phyloP scores from a whole-genome alignment of 352 stramenopile genomes.

The Phytophthora niederhauseri region DNA sequence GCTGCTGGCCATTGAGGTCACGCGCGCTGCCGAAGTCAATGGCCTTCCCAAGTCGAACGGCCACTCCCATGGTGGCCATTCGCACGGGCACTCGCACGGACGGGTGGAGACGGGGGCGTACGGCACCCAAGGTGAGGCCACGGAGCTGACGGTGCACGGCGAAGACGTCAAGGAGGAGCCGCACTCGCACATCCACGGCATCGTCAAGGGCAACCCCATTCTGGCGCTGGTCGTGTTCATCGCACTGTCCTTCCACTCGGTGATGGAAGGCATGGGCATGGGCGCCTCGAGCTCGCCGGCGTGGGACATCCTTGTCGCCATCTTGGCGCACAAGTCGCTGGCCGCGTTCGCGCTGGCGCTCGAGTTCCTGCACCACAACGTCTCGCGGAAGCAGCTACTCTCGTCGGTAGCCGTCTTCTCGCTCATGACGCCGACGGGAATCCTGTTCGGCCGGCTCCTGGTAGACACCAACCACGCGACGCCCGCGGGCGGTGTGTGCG shows the following conservation, averaged over 20 bases:
- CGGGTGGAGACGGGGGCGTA: constrained; percentile 33
- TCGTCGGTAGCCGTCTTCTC: constrained; percentile 65
- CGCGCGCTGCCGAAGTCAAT: constrained; percentile 15
- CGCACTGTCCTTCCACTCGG: constrained; percentile 84
- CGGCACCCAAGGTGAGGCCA: constrained; percentile 29
- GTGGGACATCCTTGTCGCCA: constrained; percentile 81
- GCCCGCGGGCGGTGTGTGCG: constrained; percentile 63
- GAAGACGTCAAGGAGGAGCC: constrained; percentile 27
- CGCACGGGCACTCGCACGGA: constrained; percentile 14
- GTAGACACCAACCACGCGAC: constrained; percentile 50
- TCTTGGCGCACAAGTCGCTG: constrained; percentile 86
- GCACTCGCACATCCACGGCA: constrained; percentile 67
- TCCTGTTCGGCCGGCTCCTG: constrained; percentile 65
- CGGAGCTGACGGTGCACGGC: constrained; percentile 1
- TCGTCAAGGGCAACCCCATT: constrained; percentile 66
- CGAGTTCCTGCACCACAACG: constrained; percentile 71
- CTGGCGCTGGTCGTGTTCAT: constrained; percentile 80
- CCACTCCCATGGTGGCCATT: constrained; percentile 22
- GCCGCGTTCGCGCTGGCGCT: constrained; percentile 75
- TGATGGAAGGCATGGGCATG: constrained; percentile 88
- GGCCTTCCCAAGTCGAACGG: constrained; percentile 11
- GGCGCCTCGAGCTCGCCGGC: constrained; percentile 59
- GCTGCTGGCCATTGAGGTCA: constrained; percentile 30
- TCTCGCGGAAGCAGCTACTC: constrained; percentile 47
- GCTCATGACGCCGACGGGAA: constrained; percentile 75